Percentiles rank a stretch among this genome's conserved stretches.
Conservation (phyloP, 202 grass and related monocot species). For the Sporobolus alterniflorus region DNA sequence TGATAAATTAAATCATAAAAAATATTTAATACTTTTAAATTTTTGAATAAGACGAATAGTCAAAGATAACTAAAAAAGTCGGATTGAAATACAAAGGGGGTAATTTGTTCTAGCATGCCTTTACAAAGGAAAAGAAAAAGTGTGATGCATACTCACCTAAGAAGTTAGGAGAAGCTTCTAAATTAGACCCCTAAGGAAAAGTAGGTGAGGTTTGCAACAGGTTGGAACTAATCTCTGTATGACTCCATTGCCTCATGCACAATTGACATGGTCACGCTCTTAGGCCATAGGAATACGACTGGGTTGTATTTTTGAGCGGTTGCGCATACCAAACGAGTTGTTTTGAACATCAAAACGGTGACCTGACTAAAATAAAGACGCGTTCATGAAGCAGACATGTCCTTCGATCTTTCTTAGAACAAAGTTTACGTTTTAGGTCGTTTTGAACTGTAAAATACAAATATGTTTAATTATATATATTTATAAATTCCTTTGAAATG, state of each 20-base stretch:
- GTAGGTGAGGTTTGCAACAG: neutral
- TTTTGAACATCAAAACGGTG: neutral
- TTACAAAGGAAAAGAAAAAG: neutral
- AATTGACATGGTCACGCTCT: constrained; percentile 22
- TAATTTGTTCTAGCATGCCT: neutral
- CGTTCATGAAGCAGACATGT: neutral
- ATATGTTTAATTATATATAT: neutral
- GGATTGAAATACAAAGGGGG: no score
- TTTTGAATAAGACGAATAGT: no score
- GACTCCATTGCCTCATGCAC: neutral
- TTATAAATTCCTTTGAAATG: neutral
- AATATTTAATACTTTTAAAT: no score
- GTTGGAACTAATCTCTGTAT: neutral
- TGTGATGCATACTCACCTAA: neutral
- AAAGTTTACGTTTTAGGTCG: neutral
- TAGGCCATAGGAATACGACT: constrained; percentile 17
- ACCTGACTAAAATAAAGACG: neutral
- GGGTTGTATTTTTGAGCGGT: neutral
- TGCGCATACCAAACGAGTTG: constrained; percentile 11
- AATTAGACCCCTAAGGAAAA: neutral
- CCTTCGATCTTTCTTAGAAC: neutral
- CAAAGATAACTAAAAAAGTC: no score
- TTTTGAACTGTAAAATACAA: neutral
- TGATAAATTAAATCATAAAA: no score
- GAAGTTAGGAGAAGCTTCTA: constrained; percentile 7